Percentiles rank a stretch among this genome's conserved stretches.
These are phyloP conservation scores for Cyberlindnera veronae DNA, from an alignment of 805 yeast genomes.

Conservation along the genomic window DNA sequence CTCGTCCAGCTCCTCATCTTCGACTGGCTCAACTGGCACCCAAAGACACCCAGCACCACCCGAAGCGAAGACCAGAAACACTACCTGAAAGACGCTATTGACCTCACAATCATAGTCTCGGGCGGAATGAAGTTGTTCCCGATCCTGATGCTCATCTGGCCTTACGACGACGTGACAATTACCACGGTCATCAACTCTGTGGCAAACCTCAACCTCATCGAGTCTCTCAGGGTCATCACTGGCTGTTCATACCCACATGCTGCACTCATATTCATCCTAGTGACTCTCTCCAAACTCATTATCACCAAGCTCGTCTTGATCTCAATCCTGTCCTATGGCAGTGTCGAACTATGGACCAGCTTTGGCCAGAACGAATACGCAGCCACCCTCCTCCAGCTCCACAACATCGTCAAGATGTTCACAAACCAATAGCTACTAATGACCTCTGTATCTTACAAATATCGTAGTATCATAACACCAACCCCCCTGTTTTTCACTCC, in stretches of 20 bases:
- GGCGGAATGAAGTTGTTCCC: conserved; percentile 84
- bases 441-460: neutral
- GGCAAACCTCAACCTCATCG: conserved; percentile 60
- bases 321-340: conserved; percentile 1
- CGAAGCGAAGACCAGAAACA: conserved; percentile 7
- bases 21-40: conserved; percentile 29
- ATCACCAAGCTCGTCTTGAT: conserved; percentile 15
- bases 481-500: too few relatives aligned
- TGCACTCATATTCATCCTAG: conserved; percentile 9
- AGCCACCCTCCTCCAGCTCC: neutral
- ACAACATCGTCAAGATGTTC: neutral
- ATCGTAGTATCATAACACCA: neutral
- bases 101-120: conserved; percentile 70
- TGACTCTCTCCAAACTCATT: conserved; percentile 10
- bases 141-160: conserved; percentile 93
- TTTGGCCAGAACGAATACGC: conserved; percentile 1
- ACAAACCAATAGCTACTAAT: neutral
- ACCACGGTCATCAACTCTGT: conserved; percentile 55
- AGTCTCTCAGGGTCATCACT: conserved; percentile 51
- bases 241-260: conserved; percentile 21
- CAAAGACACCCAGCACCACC: conserved; percentile 10
- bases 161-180: conserved; percentile 78
- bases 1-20: conserved; percentile 32
- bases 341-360: neutral
- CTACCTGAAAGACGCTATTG: conserved; percentile 41